Evolutionary conservation across 768 basidiomycete species (phyloP).

Genomic region (Psilocybe subaeruginosa): DNA sequence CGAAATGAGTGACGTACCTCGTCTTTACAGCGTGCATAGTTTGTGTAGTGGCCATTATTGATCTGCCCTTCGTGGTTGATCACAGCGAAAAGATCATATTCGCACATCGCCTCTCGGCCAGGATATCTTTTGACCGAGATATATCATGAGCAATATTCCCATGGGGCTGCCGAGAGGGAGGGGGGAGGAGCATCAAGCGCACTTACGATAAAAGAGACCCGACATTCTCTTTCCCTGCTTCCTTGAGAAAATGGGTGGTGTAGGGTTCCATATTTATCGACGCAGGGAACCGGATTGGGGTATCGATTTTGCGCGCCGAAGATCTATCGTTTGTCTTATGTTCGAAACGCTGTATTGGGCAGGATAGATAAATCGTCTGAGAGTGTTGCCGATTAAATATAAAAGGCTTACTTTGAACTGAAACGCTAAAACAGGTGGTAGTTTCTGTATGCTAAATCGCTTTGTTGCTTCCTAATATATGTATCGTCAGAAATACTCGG

Average conservation of each 20-base stretch:
- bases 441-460: conserved; percentile 78
- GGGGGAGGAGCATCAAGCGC: conserved; percentile 1
- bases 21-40: conserved; percentile 81
- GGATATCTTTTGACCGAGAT: conserved; percentile 14
- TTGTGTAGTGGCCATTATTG: conserved; percentile 94
- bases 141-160: not conserved
- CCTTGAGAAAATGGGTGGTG: conserved; percentile 65
- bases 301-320: conserved; percentile 83
- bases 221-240: conserved; percentile 46
- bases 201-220: conserved; percentile 32
- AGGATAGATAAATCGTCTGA: conserved; percentile 5
- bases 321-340: conserved; percentile 77
- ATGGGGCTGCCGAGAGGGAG: no score
- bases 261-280: conserved; percentile 88
- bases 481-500: not conserved
- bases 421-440: conserved; percentile 90
- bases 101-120: conserved; percentile 73
- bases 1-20: conserved; percentile 55
- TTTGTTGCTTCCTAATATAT: conserved; percentile 72
- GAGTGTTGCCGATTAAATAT: not conserved
- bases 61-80: conserved; percentile 95
- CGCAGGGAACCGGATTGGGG: conserved; percentile 80
- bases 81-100: conserved; percentile 91
- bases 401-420: conserved; percentile 80
- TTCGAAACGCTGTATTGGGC: conserved; percentile 76